Conservation (phyloP, 805 yeast species). For the Metschnikowia drakensbergensis region DNA sequence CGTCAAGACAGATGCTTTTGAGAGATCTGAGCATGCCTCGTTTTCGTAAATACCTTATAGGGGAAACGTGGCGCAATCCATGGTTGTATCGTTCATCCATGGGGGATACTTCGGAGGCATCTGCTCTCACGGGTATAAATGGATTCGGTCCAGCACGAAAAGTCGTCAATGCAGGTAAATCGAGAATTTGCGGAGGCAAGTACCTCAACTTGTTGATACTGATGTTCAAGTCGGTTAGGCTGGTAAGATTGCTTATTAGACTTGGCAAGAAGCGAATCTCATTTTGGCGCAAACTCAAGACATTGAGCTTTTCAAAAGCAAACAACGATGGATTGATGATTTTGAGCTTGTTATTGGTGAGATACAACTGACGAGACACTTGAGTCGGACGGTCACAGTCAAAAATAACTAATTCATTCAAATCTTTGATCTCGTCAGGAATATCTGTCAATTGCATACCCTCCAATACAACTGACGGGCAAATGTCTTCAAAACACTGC, state of each 20-base stretch:
- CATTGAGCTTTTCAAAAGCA: constrained; percentile 47
- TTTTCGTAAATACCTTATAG: constrained; percentile 22
- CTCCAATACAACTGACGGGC: constrained; percentile 45
- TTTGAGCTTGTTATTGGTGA: constrained; percentile 47
- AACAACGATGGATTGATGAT: constrained; percentile 49
- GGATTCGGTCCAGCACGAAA: constrained; percentile 59
- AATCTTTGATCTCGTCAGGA: constrained; percentile 58
- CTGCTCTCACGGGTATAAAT: constrained; percentile 24
- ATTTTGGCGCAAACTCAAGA: constrained; percentile 51
- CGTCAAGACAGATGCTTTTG: constrained; percentile 45
- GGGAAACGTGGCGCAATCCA: constrained; percentile 20
- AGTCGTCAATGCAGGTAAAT: constrained; percentile 38
- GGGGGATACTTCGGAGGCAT: constrained; percentile 19
- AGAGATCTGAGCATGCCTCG: constrained; percentile 41
- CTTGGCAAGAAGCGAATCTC: constrained; percentile 20
- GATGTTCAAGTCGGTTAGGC: constrained; percentile 49
- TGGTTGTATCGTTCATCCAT: background rate
- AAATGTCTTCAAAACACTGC: constrained; percentile 45
- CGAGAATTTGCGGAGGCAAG: constrained; percentile 52
- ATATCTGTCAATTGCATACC: constrained; percentile 43
- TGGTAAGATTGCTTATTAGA: constrained; percentile 18
- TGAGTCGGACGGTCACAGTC: constrained; percentile 20
- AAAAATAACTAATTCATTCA: constrained; percentile 50
- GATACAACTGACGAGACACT: constrained; percentile 44
- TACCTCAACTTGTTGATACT: constrained; percentile 48